Conservation (phyloP, 1,139 yeast genomes). For the Protomyces lactucae-debilis region DNA sequence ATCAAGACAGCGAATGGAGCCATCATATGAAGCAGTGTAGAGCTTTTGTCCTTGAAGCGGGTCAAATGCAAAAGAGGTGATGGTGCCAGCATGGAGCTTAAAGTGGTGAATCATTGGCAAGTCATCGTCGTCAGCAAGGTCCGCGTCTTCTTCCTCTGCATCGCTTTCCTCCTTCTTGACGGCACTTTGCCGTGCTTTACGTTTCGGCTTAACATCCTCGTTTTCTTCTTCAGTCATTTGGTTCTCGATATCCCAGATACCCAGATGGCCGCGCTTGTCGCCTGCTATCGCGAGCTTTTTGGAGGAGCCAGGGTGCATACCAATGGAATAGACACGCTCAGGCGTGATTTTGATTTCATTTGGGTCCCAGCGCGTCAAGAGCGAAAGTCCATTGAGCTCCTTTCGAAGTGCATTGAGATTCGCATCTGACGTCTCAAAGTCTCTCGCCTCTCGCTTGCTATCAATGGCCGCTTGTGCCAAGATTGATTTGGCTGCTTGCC, state of each 20-base stretch:
- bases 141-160: constrained; percentile 38
- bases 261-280: constrained; percentile 76
- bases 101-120: constrained; percentile 59
- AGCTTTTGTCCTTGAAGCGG: constrained; percentile 51
- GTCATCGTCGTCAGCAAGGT: constrained; percentile 44
- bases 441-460: constrained; percentile 39
- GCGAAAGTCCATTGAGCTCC: constrained; percentile 49
- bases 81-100: constrained; percentile 69
- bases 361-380: constrained; percentile 59
- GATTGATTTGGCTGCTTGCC: constrained; percentile 19
- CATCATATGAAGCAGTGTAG: constrained; percentile 77
- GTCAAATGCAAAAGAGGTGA: constrained; percentile 59
- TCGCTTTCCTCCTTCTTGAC: not conserved
- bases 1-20: constrained; percentile 71
- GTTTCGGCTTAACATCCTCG: not conserved
- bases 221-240: not conserved
- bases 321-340: constrained; percentile 66
- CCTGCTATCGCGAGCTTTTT: constrained; percentile 74
- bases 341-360: constrained; percentile 66
- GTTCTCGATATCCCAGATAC: constrained; percentile 75
- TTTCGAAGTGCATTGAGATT: constrained; percentile 47
- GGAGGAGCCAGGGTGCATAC: constrained; percentile 66
- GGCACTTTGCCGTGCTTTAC: not conserved
- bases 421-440: constrained; percentile 43
- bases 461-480: not conserved